Base-by-base conservation (phyloP, 768 basidiomycete species). In the Leucosporidium yakuticum region DNA sequence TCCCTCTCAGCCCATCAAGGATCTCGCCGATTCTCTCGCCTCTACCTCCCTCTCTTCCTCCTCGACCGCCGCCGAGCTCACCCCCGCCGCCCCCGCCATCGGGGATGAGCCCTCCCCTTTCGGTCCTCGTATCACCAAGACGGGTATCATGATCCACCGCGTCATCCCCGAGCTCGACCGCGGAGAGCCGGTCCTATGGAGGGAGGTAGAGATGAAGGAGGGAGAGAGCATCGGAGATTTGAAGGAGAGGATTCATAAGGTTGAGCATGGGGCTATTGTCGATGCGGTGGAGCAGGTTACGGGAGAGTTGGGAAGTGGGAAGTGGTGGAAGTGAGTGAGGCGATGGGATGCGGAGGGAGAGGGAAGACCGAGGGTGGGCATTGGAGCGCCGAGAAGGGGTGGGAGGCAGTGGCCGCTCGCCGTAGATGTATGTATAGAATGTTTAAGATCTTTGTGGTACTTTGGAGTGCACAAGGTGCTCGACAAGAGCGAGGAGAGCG, bases 81-180 rank as follows among this genome's bases (percentile, higher is more conserved):
- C 49, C 9, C 48, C 11, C 29, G 20, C 34, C 36, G 53, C 48
- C 32, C 58, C 53, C 27, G 39, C 39, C 39, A 15, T 15, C 39
- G 17, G 2, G 39, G 11, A 8, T 15, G 39, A 34, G 32, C 39
- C 6, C 6, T 44, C 39, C 11, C 39, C 39, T 15, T 44, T 44
- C 82, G 64, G 90, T 91, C 0, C 39, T 15, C 88, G 94, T 77
- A 87, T 94, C 57, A 81, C 82, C 39, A 82, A 83, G 65, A 86
- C 88, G 0, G 94, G 96, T 0, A 86, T 85, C 2, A 98, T 97
- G 95, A 87, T 97, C 0, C 96, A 99, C 79, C 84, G 87, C 31
- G 96, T 97, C 20, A 86, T 98, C 47, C 87, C 86, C 71, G 90
- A 94, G 76, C 93, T 99, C 34, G 96, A 99, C 79, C 85, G 87